Percentiles rank a stretch among this genome's conserved stretches.
phyloP scores from a whole-genome alignment of 2,329 filamentous ascomycete species.

The Fusarium sarcochroum region DNA sequence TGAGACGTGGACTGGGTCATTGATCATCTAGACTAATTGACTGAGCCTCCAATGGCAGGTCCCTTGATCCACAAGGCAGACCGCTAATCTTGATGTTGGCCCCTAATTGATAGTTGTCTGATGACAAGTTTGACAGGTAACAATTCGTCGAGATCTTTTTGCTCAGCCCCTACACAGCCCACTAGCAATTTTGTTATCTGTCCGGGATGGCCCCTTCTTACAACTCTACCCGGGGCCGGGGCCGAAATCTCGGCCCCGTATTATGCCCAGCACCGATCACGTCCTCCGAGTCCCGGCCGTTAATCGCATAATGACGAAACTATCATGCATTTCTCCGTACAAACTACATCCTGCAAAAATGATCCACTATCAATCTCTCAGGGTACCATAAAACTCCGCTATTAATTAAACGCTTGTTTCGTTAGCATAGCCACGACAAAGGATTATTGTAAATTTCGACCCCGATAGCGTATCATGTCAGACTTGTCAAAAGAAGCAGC shows the following conservation, averaged over 20 bases:
- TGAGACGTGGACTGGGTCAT: not conserved
- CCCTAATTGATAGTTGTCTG: not conserved
- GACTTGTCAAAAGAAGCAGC: not conserved
- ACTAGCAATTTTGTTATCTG: not conserved
- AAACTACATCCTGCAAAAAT: not conserved
- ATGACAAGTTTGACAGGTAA: not conserved
- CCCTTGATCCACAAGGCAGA: slow-evolving; percentile 27
- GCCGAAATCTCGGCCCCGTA: slow-evolving; percentile 33
- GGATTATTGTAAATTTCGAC: slow-evolving; percentile 1
- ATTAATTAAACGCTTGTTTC: not conserved
- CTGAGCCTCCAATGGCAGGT: slow-evolving; percentile 20
- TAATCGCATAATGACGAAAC: slow-evolving; percentile 25
- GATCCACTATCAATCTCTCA: slow-evolving; percentile 9
- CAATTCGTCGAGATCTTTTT: not conserved
- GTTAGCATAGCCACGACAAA: slow-evolving; percentile 18
- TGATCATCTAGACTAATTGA: slow-evolving; percentile 1
- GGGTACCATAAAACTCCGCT: slow-evolving; percentile 7
- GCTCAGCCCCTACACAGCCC: slow-evolving; percentile 35
- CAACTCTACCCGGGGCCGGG: slow-evolving; percentile 7
- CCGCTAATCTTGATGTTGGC: slow-evolving; percentile 6
- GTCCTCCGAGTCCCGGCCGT: slow-evolving; percentile 1
- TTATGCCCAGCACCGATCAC: slow-evolving; percentile 7
- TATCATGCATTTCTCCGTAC: not conserved
- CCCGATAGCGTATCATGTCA: not conserved
- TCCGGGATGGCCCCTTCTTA: not conserved